Percentiles rank a stretch among this genome's conserved stretches.
These are phyloP conservation scores for Botrytis tulipae DNA, from an alignment of 2,329 filamentous ascomycete species.

Conservation along the genomic window DNA sequence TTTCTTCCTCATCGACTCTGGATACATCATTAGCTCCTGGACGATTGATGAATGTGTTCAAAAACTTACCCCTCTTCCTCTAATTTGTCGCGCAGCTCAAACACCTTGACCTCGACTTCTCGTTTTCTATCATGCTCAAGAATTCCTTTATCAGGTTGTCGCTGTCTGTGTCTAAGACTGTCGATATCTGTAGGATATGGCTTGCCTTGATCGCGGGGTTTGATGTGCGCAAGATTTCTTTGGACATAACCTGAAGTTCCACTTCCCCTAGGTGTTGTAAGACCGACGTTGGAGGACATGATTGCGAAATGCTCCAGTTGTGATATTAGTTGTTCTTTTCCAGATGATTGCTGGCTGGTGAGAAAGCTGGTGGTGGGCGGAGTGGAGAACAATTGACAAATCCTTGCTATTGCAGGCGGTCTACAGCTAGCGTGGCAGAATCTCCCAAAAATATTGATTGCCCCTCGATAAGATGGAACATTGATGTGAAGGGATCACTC, in stretches of 20 bases:
- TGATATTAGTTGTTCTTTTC: not conserved
- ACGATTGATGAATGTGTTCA: not conserved
- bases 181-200: conserved; percentile 72
- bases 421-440: conserved; percentile 26
- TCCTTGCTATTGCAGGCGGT: conserved; percentile 24
- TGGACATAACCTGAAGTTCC: conserved; percentile 98
- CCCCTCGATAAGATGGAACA: conserved; percentile 17
- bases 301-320: not conserved
- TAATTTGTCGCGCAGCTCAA: conserved; percentile 84
- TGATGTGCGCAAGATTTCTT: conserved; percentile 86
- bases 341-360: not conserved
- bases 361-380: not conserved
- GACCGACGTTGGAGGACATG: conserved; percentile 98
- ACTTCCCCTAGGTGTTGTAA: conserved; percentile 88
- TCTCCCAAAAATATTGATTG: conserved; percentile 11
- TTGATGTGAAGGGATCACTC: not conserved
- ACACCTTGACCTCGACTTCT: conserved; percentile 88
- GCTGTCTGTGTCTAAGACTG: conserved; percentile 68
- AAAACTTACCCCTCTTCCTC: conserved; percentile 76
- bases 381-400: not conserved
- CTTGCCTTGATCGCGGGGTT: conserved; percentile 65
- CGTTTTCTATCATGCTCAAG: conserved; percentile 91
- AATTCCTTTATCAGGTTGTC: conserved; percentile 87
- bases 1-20: conserved; percentile 83
- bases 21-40: conserved; percentile 15